A percentile compares a stretch with the other conserved stretches of the same genome.
These are phyloP conservation scores for Pouteria campechiana DNA, from an alignment of 179 eudicot species.

Conservation along the genomic window DNA sequence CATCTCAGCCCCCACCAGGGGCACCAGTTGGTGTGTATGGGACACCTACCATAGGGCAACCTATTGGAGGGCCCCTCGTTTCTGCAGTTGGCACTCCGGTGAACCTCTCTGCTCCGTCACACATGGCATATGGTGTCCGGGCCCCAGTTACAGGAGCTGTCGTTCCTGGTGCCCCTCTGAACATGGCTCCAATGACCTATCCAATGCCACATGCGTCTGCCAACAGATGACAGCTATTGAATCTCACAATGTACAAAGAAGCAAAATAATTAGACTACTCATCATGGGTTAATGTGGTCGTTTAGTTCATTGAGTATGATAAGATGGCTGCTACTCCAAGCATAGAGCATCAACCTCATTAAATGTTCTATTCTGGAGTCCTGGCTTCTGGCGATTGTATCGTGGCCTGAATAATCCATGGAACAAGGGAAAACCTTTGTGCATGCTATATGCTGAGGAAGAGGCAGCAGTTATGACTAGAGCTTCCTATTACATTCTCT, in stretches of 20 bases:
- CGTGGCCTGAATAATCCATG: constrained; percentile 1
- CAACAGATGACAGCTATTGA: constrained; percentile 29
- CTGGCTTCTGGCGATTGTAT: too few species aligned
- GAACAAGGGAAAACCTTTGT: neutral
- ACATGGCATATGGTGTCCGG: constrained; percentile 57
- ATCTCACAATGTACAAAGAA: constrained; percentile 4
- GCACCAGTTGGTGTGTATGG: constrained; percentile 36
- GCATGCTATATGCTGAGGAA: constrained; percentile 1
- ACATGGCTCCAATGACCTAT: constrained; percentile 41
- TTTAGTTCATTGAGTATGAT: too few species aligned
- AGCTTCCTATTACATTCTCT: too few species aligned
- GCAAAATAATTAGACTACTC: neutral
- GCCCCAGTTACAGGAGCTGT: constrained; percentile 39
- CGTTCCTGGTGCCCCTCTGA: constrained; percentile 63
- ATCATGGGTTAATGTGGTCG: neutral
- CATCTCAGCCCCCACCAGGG: constrained; percentile 20
- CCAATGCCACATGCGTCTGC: constrained; percentile 48
- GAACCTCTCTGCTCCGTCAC: constrained; percentile 37
- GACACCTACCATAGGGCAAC: constrained; percentile 65
- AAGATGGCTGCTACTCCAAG: too few species aligned
- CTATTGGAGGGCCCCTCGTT: constrained; percentile 43
- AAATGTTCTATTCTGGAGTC: too few species aligned
- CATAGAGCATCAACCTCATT: too few species aligned
- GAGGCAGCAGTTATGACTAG: constrained; percentile 2
- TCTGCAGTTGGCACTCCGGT: constrained; percentile 86